A percentile compares a stretch with the other conserved stretches of the same genome.
Evolutionary conservation across 805 yeast species (phyloP).

Genomic region (Saccharomycopsis babjevae): DNA sequence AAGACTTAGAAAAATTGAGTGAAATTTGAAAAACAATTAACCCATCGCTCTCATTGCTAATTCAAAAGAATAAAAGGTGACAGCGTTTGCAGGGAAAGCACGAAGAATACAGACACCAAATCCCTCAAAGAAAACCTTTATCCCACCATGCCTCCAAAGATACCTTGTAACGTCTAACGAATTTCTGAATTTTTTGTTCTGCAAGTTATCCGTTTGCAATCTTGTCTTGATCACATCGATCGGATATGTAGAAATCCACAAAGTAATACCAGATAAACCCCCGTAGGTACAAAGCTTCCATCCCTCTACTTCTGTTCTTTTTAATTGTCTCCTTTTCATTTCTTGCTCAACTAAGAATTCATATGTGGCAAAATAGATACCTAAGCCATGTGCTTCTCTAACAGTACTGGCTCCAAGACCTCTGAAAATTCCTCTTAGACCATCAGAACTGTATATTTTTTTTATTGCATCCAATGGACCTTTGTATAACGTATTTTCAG

Average conservation of each 20-base stretch:
- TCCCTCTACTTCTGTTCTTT: slow-evolving; percentile 72
- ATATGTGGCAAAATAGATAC: slow-evolving; percentile 79
- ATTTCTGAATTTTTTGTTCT: slow-evolving; percentile 46
- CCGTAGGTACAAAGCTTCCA: slow-evolving; percentile 83
- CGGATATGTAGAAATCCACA: slow-evolving; percentile 84
- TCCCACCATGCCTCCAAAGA: slow-evolving; percentile 49
- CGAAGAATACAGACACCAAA: slow-evolving; percentile 86
- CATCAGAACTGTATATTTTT: slow-evolving; percentile 44
- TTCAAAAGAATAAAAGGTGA: slow-evolving; percentile 91
- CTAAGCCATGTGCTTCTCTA: slow-evolving; percentile 84
- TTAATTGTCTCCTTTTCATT: slow-evolving; percentile 33
- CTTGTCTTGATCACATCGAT: slow-evolving; percentile 86
- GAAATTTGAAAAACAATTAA: not conserved
- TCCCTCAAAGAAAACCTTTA: slow-evolving; percentile 79
- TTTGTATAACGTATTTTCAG: slow-evolving; percentile 33
- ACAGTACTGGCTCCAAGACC: slow-evolving; percentile 76
- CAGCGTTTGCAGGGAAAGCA: slow-evolving; percentile 98
- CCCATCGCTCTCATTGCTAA: slow-evolving; percentile 55
- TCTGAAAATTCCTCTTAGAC: slow-evolving; percentile 56
- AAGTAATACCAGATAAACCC: slow-evolving; percentile 78
- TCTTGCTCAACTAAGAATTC: slow-evolving; percentile 77
- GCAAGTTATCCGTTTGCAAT: slow-evolving; percentile 63
- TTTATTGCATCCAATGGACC: slow-evolving; percentile 71
- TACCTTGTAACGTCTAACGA: slow-evolving; percentile 49
- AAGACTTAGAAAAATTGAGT: not conserved